Evolutionary conservation across 768 basidiomycete genomes (phyloP).

Genomic region (Hericium erinaceus): DNA sequence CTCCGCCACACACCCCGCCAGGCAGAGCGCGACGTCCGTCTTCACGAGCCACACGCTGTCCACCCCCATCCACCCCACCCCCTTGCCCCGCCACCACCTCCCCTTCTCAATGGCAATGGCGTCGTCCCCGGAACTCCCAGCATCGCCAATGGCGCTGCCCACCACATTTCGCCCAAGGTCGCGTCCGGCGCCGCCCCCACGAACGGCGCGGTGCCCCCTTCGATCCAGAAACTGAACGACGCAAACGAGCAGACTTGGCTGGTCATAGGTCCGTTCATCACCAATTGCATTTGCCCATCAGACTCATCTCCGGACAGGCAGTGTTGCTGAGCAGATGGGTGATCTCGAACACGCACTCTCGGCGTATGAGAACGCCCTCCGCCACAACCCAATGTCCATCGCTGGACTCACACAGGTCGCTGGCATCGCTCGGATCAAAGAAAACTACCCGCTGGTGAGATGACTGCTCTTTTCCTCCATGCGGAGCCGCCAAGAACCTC

Average conservation of each 20-base stretch:
- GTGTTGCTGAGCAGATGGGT: slow-evolving; percentile 91
- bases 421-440: slow-evolving; percentile 93
- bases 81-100: slow-evolving; percentile 30
- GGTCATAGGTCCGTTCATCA: slow-evolving; percentile 59
- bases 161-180: slow-evolving; percentile 28
- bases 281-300: slow-evolving; percentile 7
- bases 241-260: slow-evolving; percentile 97
- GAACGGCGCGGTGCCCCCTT: slow-evolving; percentile 21
- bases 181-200: slow-evolving; percentile 16
- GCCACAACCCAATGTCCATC: slow-evolving; percentile 89
- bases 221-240: slow-evolving; percentile 68
- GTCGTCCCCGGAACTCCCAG: slow-evolving; percentile 35
- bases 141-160: slow-evolving; percentile 32
- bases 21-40: slow-evolving; percentile 50
- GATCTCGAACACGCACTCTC: slow-evolving; percentile 88
- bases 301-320: slow-evolving; percentile 45
- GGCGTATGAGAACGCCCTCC: slow-evolving; percentile 91
- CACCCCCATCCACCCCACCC: slow-evolving; percentile 34
- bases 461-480: slow-evolving; percentile 1
- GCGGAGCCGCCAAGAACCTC: neutral
- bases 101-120: slow-evolving; percentile 47
- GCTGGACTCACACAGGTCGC: slow-evolving; percentile 90
- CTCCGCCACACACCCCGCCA: slow-evolving; percentile 53
- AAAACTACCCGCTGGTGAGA: slow-evolving; percentile 90
- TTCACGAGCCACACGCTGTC: slow-evolving; percentile 46